Evolutionary conservation across 179 eudicot genomes (phyloP), one percentile per base, ranked within the genome.

Genomic region (Silene vulgaris): DNA sequence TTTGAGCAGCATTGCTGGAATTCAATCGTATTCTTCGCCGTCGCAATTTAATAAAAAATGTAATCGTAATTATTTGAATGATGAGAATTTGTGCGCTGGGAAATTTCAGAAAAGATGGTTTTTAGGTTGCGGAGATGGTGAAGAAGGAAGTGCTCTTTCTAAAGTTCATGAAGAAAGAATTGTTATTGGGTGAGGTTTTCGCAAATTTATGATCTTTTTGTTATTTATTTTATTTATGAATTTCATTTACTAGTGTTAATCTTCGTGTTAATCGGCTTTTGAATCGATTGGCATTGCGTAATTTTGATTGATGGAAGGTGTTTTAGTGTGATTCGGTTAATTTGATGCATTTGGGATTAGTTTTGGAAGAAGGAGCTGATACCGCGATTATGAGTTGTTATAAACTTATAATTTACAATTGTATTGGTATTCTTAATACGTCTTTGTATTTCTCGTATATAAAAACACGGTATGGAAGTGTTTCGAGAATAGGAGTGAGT

Each of bases 121-220:
- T 80, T 85, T 93, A 70, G 98, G 98, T 40, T 86, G 90, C 45
- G 92, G 96, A 23, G 98, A 93, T 80, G 98, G 97, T 69, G 97
- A 89, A 37, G 92, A 91, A 78, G 92, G 93, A 37, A 83, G 79
- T 79, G 84, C 80, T 71, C 72, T 93, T 3, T 83, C 98, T 56
- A 93, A 89, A 78, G 81, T 89, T 70, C 83, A 93, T 52, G 97
- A 93, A 79, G 98, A 93, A 83, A 84, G 75, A 67, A 87, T 87
- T 59, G 80, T 91, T n/a, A 59, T 93, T 75, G 98, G 98, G 98
- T 93, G 74, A 78, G 85, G 54, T 72, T 48, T 8, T 48, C 16
- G 5, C 5, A 3, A 32, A 1, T 8, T 61, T 8, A 0, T 8
- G 8, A 61, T 21, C 16, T 62, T 62, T 62, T 21, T 26, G 8